Percentiles rank a stretch among this genome's conserved stretches.
These are phyloP conservation scores for Talaromyces nanjingensis DNA, from an alignment of 495 filamentous ascomycete genomes.

Conservation along the genomic window DNA sequence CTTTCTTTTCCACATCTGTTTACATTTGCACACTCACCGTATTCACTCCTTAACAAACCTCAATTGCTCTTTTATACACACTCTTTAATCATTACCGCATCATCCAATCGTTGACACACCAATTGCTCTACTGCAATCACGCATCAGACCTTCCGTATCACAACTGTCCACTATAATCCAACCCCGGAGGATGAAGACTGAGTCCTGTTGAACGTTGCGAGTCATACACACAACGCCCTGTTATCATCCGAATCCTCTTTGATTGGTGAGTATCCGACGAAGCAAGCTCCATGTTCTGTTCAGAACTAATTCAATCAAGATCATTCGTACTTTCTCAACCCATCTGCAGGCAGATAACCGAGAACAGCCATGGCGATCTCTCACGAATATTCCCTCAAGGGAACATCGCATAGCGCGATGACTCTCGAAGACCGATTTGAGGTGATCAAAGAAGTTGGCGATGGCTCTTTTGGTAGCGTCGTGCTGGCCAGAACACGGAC, in stretches of 20 bases:
- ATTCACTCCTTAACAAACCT: constrained; percentile 4
- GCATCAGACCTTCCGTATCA: neutral
- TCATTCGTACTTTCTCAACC: constrained; percentile 16
- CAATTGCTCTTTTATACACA: neutral
- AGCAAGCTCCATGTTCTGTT: neutral
- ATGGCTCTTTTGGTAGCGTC: constrained; percentile 98
- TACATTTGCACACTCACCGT: neutral
- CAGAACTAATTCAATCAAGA: neutral
- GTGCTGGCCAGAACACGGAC: constrained; percentile 84
- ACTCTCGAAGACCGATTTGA: constrained; percentile 84
- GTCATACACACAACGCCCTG: neutral
- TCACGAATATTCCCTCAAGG: constrained; percentile 55
- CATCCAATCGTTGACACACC: neutral
- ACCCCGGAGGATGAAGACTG: constrained; percentile 3
- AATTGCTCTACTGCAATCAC: neutral
- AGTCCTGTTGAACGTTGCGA: constrained; percentile 6
- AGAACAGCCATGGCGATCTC: constrained; percentile 58
- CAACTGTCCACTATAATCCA: neutral
- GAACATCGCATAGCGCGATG: constrained; percentile 42
- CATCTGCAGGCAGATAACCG: constrained; percentile 41
- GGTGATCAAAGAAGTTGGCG: constrained; percentile 94
- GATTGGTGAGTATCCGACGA: constrained; percentile 10
- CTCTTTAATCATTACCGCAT: constrained; percentile 2
- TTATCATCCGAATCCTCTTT: constrained; percentile 9
- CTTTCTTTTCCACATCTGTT: constrained; percentile 1